Evolutionary conservation across 2,329 filamentous ascomycete species (phyloP), one percentile per base, ranked within the genome.

Genomic region (Periconia macrospinosa): DNA sequence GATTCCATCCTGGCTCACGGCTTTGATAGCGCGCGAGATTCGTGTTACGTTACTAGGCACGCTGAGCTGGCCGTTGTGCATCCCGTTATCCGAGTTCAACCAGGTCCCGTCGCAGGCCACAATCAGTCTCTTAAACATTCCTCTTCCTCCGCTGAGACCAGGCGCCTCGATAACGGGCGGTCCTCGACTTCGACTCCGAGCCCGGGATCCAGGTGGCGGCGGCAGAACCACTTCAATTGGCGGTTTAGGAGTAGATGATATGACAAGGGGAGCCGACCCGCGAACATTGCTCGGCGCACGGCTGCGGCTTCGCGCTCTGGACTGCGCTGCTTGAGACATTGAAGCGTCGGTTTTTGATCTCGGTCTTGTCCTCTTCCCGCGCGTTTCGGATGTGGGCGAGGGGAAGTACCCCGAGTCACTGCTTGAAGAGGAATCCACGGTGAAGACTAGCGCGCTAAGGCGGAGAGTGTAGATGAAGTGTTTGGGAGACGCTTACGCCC

Each of bases 31-130:
- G 55, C 79, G 71, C 9, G 75, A 74, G 18, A 82, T 73, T 3
- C 79, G 71, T 0, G 79, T 81, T 33, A 82, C 76, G 60, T 82
- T 82, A 60, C 75, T 79, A 2, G 78, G 78, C 9, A 78, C 73
- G 2, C 71, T 62, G 6, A 80, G 57, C 49, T 75, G 71, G 6
- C 74, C 74, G 50, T 77, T 77, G n/a, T 76, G 64, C 52, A 71
- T 74, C 43, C 75, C 76, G 49, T 76, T 76, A 55, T 80, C 78
- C 9, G 78, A 76, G 59, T 81, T 79, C 45, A 79, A 65, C 79
- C 78, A 81, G n/a, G 78, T 78, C 59, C 73, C 73, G 60, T 75
- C 73, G 60, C 72, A 75, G 27, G 72, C 72, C 43, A 75, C 72
- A 49, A 75, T 73, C 46, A 75, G 52, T 50, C 72, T 67, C 58